Percentiles rank a stretch among this genome's conserved stretches.
phyloP scores from a whole-genome alignment of 1,284 basidiomycete genomes.

The Tetrapyrgos nigripes region DNA sequence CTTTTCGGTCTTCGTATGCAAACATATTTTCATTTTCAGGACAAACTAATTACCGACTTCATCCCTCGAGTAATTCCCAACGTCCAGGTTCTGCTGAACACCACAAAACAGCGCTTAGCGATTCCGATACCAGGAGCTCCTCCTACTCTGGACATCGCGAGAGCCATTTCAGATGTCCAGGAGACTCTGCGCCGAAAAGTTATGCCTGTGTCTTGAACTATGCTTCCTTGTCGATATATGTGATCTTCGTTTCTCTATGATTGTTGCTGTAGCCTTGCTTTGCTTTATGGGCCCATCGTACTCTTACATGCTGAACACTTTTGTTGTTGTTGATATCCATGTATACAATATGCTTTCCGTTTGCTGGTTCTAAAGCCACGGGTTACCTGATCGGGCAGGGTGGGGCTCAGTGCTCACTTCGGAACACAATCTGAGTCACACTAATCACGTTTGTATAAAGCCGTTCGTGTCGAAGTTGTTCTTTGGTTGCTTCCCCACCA shows the following conservation, averaged over 20 bases:
- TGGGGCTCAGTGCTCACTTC: no score
- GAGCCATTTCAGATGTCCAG: constrained; percentile 75
- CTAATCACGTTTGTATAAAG: no score
- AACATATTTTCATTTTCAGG: constrained; percentile 45
- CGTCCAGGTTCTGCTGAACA: constrained; percentile 75
- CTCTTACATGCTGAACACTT: neutral
- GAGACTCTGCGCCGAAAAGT: constrained; percentile 72
- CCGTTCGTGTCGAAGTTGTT: no score
- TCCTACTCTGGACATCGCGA: constrained; percentile 66
- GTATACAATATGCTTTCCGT: neutral
- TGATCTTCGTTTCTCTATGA: neutral
- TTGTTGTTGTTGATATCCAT: neutral
- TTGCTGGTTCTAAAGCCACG: no score
- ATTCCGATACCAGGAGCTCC: constrained; percentile 73
- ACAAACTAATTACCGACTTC: constrained; percentile 82
- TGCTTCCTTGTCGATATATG: neutral
- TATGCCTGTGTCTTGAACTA: constrained; percentile 33
- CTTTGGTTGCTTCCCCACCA: no score
- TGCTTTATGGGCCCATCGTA: neutral
- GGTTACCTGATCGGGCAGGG: no score
- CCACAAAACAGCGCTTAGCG: constrained; percentile 76
- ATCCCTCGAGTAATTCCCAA: constrained; percentile 79
- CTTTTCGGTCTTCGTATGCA: constrained; percentile 6
- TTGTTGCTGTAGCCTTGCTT: neutral
- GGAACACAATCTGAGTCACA: no score